Percentiles rank a stretch among this genome's conserved stretches.
These are phyloP conservation scores for Mitragyna speciosa DNA, from an alignment of 257 asterid genomes.

Conservation along the genomic window DNA sequence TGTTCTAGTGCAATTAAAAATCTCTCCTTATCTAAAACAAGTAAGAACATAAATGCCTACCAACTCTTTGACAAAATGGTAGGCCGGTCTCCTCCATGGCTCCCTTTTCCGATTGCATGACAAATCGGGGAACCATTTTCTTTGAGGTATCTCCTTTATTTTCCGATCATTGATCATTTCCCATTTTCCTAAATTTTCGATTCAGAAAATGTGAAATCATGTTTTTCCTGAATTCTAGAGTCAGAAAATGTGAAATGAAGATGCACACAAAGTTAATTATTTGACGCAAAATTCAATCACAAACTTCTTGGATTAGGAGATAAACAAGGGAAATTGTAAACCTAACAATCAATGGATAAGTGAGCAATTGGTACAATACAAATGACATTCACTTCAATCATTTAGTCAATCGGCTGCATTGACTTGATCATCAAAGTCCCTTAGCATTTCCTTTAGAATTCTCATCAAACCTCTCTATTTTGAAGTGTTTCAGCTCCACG, in stretches of 20 bases:
- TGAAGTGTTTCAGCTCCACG: slow-evolving; percentile 50
- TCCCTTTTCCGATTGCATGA: no score
- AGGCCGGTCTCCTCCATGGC: not conserved
- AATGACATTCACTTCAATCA: not conserved
- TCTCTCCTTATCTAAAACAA: no score
- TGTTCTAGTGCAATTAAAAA: no score
- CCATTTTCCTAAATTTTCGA: no score
- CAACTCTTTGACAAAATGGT: not conserved
- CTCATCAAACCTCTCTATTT: slow-evolving; percentile 52
- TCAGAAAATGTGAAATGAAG: not conserved
- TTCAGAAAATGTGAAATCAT: no score
- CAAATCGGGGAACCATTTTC: not conserved
- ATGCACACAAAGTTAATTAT: not conserved
- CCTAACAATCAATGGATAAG: not conserved
- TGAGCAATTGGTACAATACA: not conserved
- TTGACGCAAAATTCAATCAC: not conserved
- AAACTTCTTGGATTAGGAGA: not conserved
- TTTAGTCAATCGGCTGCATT: slow-evolving; percentile 5
- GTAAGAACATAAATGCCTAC: not conserved
- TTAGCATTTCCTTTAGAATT: slow-evolving; percentile 50
- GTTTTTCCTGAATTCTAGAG: not conserved
- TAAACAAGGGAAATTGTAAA: not conserved
- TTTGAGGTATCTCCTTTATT: no score
- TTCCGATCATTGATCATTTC: no score
- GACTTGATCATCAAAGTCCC: slow-evolving; percentile 63